Evolutionary conservation across 192 early-diverging fungal species (phyloP), one percentile per base, ranked within the genome.

Genomic region (Gonapodya prolifera): DNA sequence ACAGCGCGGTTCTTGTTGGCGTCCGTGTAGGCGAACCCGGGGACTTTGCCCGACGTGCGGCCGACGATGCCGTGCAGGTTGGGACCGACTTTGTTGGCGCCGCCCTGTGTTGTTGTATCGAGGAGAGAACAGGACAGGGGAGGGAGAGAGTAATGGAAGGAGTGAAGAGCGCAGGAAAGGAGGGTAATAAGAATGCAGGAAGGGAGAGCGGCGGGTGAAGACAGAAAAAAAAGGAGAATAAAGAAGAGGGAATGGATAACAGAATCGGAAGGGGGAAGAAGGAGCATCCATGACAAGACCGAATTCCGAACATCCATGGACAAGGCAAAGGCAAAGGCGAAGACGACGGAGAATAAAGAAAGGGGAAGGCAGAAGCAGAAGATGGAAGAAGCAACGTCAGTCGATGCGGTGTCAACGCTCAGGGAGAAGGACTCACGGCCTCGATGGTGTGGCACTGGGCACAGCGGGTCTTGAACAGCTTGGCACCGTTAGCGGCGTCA

Each of bases 381-480:
- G n/a, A n/a, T n/a, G n/a, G n/a, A n/a, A n/a, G 2, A 18, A 36
- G 75, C 17, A 30, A 30, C 69, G 36, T 70, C 84, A 79, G 35
- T 0, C 1, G 78, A 76, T 80, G 30, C 71, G n/a, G n/a, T n/a
- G n/a, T n/a, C n/a, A 33, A 35, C 32, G 17, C 31, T 29, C 17
- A 2, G 32, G 33, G 30, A 35, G 30, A 1, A 2, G 32, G 17
- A 69, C 70, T 28, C 70, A 84, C 84, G 34, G 69, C 75, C 78
- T 98, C 95, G 33, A 96, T 91, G 79, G 95, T 95, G 90, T 98
- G 95, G 89, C 96, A 98, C 84, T 95, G 95, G 77, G 96, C 95
- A 80, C 96, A 98, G 78, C 96, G 94, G 81, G 96, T 98, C 91
- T 98, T 98, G 92, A 98, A 98, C 81, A 90, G 86, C 82, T 89